These are phyloP conservation scores for Vachellia collinsii DNA, from an alignment of 306 rosid species.

Conservation along the genomic window DNA sequence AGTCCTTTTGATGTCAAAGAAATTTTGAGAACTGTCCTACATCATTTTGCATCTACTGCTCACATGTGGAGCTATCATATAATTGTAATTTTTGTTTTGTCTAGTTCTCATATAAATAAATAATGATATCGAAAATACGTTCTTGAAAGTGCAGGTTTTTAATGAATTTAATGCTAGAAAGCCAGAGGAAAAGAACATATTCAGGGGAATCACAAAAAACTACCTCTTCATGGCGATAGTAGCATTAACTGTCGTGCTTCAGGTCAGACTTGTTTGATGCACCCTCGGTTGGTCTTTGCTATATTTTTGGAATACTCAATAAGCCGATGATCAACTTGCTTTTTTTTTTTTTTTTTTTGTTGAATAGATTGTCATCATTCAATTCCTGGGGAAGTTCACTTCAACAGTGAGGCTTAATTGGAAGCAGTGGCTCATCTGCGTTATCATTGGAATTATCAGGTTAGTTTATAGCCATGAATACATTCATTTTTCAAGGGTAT, in stretches of 20 bases:
- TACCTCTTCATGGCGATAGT: slow-evolving; percentile 83
- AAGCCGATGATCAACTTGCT: not conserved
- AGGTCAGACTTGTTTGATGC: slow-evolving; percentile 55
- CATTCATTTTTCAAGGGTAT: not conserved
- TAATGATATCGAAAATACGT: slow-evolving; percentile 19
- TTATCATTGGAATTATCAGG: slow-evolving; percentile 72
- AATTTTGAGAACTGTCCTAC: slow-evolving; percentile 12
- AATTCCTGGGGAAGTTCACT: slow-evolving; percentile 88
- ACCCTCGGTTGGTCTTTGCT: slow-evolving; percentile 18
- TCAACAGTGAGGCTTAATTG: slow-evolving; percentile 72
- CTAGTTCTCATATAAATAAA: slow-evolving; percentile 29
- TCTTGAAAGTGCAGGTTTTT: slow-evolving; percentile 65
- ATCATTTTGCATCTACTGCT: slow-evolving; percentile 15
- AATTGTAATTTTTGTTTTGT: not conserved
- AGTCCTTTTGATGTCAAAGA: slow-evolving; percentile 7
- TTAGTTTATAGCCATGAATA: slow-evolving; percentile 31
- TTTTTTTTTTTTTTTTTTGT: slow-evolving; percentile 16
- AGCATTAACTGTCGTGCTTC: slow-evolving; percentile 75
- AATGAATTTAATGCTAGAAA: slow-evolving; percentile 97
- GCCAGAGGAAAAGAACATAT: slow-evolving; percentile 86
- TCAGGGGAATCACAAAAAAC: slow-evolving; percentile 72
- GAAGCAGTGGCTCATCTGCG: slow-evolving; percentile 80
- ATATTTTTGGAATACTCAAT: not conserved
- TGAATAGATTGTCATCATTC: slow-evolving; percentile 64
- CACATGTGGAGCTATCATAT: not conserved